phyloP scores from a whole-genome alignment of 2,329 filamentous ascomycete genomes.

The Aureobasidium zeae region DNA sequence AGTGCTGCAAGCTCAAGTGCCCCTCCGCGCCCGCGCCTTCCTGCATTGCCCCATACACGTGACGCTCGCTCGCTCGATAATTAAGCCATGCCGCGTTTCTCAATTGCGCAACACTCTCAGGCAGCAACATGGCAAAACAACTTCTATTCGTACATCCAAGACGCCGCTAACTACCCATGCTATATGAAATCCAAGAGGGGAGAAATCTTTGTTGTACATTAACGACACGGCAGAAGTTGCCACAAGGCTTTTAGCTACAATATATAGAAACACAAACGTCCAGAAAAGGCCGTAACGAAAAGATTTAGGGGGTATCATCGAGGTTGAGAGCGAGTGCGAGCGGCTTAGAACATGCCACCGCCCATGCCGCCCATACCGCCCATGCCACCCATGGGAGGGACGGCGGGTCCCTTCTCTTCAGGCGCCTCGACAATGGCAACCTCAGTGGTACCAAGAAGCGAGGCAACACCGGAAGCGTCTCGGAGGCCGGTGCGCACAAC shows the following conservation, averaged over 20 bases:
- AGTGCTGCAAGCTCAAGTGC: not conserved
- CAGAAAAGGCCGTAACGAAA: constrained; percentile 9
- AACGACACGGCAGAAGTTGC: constrained; percentile 14
- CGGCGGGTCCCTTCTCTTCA: constrained; percentile 70
- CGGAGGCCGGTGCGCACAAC: constrained; percentile 93
- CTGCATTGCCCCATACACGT: not conserved
- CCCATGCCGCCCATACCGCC: constrained; percentile 55
- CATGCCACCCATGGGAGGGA: constrained; percentile 52
- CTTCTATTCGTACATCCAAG: constrained; percentile 1
- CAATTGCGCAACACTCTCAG: not conserved
- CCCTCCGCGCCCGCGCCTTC: constrained; percentile 10
- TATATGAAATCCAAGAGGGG: constrained; percentile 10
- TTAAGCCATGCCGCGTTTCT: not conserved
- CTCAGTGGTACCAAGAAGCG: constrained; percentile 93
- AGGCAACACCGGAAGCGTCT: constrained; percentile 92
- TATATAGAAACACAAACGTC: constrained; percentile 11
- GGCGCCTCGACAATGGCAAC: constrained; percentile 94
- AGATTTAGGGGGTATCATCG: constrained; percentile 16
- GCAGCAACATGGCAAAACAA: no score
- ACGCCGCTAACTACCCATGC: not conserved
- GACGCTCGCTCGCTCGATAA: not conserved
- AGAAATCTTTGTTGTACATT: constrained; percentile 15
- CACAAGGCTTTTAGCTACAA: constrained; percentile 16
- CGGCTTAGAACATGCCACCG: constrained; percentile 57
- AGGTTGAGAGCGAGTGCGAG: not conserved